Evolutionary conservation across 345 rosid genomes (phyloP).

Genomic region (Corymbia maculata): DNA sequence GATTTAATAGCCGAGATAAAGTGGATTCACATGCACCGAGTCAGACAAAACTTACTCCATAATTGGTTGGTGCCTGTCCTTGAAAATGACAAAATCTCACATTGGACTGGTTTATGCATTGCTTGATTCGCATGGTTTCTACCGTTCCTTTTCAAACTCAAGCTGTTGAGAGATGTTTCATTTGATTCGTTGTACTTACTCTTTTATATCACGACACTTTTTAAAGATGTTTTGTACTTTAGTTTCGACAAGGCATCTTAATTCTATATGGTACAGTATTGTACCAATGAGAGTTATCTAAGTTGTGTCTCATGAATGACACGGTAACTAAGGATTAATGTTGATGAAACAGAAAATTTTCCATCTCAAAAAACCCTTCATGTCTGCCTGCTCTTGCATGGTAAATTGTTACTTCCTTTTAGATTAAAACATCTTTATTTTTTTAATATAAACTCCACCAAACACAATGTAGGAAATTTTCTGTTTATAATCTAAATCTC

Average conservation of each 20-base stretch:
- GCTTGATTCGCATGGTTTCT: neutral
- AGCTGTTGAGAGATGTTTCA: neutral
- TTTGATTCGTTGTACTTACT: neutral
- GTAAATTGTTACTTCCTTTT: neutral
- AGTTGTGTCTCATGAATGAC: neutral
- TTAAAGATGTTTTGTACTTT: accelerated
- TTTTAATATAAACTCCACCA: neutral
- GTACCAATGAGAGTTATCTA: neutral
- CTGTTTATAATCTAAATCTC: neutral
- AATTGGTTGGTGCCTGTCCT: neutral
- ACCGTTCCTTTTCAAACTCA: neutral
- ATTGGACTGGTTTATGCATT: neutral
- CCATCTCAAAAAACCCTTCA: neutral
- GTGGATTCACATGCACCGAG: neutral
- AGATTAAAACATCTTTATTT: too few species aligned
- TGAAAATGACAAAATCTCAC: neutral
- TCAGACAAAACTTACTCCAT: neutral
- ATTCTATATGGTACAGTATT: neutral
- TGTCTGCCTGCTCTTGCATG: too few species aligned
- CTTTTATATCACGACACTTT: neutral
- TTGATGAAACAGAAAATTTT: neutral
- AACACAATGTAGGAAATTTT: neutral
- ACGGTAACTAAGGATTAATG: neutral
- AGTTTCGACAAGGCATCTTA: accelerated
- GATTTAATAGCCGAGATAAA: neutral